These are phyloP conservation scores for Monosporascus sp. DNA, from an alignment of 2,329 filamentous ascomycete species.

Conservation along the genomic window DNA sequence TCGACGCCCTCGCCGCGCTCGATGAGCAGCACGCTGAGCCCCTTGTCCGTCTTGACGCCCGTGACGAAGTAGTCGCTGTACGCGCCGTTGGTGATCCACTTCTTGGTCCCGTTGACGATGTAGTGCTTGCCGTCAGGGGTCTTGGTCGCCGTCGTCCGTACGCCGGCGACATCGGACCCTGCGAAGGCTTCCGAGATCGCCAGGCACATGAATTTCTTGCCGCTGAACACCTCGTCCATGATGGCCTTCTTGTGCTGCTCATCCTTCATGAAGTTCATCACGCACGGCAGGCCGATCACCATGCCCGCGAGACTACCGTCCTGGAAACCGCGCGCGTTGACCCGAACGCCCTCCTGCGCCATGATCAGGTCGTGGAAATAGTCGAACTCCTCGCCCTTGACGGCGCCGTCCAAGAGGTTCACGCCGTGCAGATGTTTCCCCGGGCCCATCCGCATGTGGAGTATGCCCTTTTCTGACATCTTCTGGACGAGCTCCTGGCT, in stretches of 20 bases:
- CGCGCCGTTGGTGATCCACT: slow-evolving; percentile 81
- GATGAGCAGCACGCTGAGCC: slow-evolving; percentile 72
- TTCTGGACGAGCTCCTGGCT: slow-evolving; percentile 68
- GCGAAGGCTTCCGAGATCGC: slow-evolving; percentile 88
- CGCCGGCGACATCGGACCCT: slow-evolving; percentile 73
- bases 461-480: slow-evolving; percentile 68
- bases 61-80: slow-evolving; percentile 82
- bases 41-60: slow-evolving; percentile 73
- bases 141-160: slow-evolving; percentile 74
- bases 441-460: slow-evolving; percentile 80
- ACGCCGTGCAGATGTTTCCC: slow-evolving; percentile 76
- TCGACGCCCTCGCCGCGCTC: slow-evolving; percentile 69
- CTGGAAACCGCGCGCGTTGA: slow-evolving; percentile 73
- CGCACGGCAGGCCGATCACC: slow-evolving; percentile 74
- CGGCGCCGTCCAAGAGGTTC: slow-evolving; percentile 60
- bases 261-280: slow-evolving; percentile 73
- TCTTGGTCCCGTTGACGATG: slow-evolving; percentile 70
- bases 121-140: slow-evolving; percentile 71
- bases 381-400: slow-evolving; percentile 77
- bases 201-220: slow-evolving; percentile 83
- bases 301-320: slow-evolving; percentile 86
- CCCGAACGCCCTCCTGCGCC: slow-evolving; percentile 66
- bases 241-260: slow-evolving; percentile 61
- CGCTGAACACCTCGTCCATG: slow-evolving; percentile 67
- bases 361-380: slow-evolving; percentile 82